phyloP scores from a whole-genome alignment of 2,329 filamentous ascomycete genomes.

The Corniculantispora saksenae region DNA sequence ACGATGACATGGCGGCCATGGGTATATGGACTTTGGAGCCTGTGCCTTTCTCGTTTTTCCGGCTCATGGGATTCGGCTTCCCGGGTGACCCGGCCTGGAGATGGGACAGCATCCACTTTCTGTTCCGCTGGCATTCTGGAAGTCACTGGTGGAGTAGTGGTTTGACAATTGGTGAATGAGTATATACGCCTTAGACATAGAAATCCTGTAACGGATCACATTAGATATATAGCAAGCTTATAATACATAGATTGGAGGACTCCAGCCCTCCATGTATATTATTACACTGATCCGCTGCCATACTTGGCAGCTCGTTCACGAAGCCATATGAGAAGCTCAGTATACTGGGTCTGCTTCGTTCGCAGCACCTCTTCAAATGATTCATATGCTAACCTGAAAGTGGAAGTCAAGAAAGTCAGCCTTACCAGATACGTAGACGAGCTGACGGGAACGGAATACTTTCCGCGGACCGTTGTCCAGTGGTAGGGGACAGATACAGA shows the following conservation, averaged over 20 bases:
- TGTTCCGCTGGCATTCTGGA: slow-evolving; percentile 59
- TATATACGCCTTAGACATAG: background rate
- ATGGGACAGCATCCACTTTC: slow-evolving; percentile 54
- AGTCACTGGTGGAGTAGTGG: slow-evolving; percentile 61
- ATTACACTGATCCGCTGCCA: slow-evolving; percentile 12
- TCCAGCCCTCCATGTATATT: background rate
- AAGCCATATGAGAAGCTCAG: slow-evolving; percentile 68
- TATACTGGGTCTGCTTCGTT: slow-evolving; percentile 71
- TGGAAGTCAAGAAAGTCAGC: background rate
- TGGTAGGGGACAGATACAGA: slow-evolving; percentile 41
- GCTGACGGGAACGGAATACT: background rate
- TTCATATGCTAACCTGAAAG: slow-evolving; percentile 61
- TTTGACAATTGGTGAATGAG: slow-evolving; percentile 29
- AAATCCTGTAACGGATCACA: too few relatives aligned
- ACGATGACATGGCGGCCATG: slow-evolving; percentile 72
- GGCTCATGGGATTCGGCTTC: slow-evolving; percentile 64
- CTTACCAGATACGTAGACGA: background rate
- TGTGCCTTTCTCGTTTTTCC: slow-evolving; percentile 71
- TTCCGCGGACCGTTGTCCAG: too few relatives aligned
- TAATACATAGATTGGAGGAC: too few relatives aligned
- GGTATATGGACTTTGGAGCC: slow-evolving; percentile 83
- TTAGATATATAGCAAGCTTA: background rate
- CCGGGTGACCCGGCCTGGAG: slow-evolving; percentile 66
- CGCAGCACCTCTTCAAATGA: slow-evolving; percentile 71
- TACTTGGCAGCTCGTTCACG: slow-evolving; percentile 46